phyloP scores from a whole-genome alignment of 2,329 filamentous ascomycete species.

The Colletotrichum limetticola region DNA sequence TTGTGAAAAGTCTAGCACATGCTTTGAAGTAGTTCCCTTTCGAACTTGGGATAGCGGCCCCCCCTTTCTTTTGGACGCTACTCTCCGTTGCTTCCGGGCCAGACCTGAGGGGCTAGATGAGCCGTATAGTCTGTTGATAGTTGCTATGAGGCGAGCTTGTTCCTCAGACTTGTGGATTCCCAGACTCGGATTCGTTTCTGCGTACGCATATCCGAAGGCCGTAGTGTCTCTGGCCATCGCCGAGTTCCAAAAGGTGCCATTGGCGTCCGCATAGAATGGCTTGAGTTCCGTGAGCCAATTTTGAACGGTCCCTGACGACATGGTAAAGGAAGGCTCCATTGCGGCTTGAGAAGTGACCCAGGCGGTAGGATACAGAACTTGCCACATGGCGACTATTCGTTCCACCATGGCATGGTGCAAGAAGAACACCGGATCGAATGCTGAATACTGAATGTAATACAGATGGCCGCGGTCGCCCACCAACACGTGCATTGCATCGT shows the following conservation, averaged over 20 bases:
- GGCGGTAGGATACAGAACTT: slow-evolving; percentile 74
- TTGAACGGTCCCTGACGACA: slow-evolving; percentile 62
- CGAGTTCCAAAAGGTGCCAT: slow-evolving; percentile 76
- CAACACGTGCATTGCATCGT: slow-evolving; percentile 71
- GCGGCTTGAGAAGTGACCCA: slow-evolving; percentile 70
- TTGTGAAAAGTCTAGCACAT: slow-evolving; percentile 13
- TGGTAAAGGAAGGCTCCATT: slow-evolving; percentile 70
- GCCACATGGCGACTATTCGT: slow-evolving; percentile 81
- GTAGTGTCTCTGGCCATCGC: slow-evolving; percentile 67
- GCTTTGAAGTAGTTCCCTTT: slow-evolving; percentile 9
- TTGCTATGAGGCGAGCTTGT: slow-evolving; percentile 54
- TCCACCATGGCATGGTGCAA: slow-evolving; percentile 83
- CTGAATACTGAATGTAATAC: slow-evolving; percentile 76
- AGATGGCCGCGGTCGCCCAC: slow-evolving; percentile 73
- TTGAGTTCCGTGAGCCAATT: slow-evolving; percentile 68
- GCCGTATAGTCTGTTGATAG: slow-evolving; percentile 65
- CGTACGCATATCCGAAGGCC: slow-evolving; percentile 79
- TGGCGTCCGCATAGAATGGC: slow-evolving; percentile 71
- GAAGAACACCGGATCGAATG: slow-evolving; percentile 84
- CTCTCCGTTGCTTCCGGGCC: slow-evolving; percentile 19
- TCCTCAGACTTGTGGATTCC: slow-evolving; percentile 49
- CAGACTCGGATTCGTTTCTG: slow-evolving; percentile 60
- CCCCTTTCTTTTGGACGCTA: neutral
- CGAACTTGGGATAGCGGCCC: slow-evolving; percentile 29
- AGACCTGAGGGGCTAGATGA: slow-evolving; percentile 41